Evolutionary conservation across 345 rosid genomes (phyloP).

Genomic region (Salix brachista): DNA sequence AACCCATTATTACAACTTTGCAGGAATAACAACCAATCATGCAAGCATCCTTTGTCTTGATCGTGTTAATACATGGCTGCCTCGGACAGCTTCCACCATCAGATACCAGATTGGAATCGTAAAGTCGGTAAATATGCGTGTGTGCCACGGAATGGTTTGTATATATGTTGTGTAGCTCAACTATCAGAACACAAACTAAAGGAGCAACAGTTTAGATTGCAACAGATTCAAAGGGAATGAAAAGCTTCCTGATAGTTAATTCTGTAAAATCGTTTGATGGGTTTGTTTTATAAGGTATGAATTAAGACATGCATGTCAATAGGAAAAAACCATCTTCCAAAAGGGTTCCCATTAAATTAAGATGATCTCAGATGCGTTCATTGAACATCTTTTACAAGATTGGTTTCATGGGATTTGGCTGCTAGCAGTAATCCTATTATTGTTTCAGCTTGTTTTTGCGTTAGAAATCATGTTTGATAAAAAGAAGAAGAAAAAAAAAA

Average conservation of each 20-base stretch:
- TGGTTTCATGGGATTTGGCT: no score
- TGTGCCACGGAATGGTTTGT: constrained; percentile 2
- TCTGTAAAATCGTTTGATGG: background rate
- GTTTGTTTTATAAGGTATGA: background rate
- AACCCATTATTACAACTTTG: background rate
- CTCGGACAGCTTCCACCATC: background rate
- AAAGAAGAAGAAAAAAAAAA: no score
- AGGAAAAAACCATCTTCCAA: background rate
- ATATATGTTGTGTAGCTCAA: background rate
- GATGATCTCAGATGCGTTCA: background rate
- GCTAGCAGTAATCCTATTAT: no score
- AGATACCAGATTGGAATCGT: background rate
- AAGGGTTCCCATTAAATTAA: background rate
- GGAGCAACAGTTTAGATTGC: constrained; percentile 3
- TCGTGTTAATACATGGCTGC: background rate
- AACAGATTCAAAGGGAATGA: background rate
- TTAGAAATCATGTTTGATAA: no score
- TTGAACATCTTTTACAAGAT: no score
- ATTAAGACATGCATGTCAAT: no score
- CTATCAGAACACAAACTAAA: background rate
- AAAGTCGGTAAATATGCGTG: constrained; percentile 3
- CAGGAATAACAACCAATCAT: background rate
- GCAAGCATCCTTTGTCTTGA: background rate
- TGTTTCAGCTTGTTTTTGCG: no score
- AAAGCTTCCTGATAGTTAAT: background rate